Evolutionary conservation across 805 yeast genomes (phyloP).

Genomic region (Priceomyces fermenticarens): DNA sequence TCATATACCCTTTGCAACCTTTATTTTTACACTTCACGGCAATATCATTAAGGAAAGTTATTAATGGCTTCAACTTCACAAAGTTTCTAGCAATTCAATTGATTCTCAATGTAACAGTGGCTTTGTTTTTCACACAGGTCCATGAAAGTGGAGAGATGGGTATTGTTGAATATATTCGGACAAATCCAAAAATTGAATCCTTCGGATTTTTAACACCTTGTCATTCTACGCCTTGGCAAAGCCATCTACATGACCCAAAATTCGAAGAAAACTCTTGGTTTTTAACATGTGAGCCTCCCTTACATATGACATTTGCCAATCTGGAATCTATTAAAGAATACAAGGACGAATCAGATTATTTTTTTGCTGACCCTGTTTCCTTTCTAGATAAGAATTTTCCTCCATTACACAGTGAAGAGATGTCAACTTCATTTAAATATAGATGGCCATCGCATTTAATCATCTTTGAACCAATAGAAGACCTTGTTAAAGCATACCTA

Average conservation of each 20-base stretch:
- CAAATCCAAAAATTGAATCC: conserved; percentile 37
- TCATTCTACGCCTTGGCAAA: conserved; percentile 95
- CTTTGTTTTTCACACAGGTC: conserved; percentile 53
- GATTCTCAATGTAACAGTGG: conserved; percentile 38
- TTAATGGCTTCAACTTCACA: not conserved
- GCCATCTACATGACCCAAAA: conserved; percentile 64
- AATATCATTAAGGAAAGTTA: conserved; percentile 23
- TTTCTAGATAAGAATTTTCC: conserved; percentile 61
- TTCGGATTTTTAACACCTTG: conserved; percentile 92
- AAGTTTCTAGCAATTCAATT: conserved; percentile 14
- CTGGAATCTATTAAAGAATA: conserved; percentile 40
- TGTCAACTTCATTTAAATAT: conserved; percentile 3
- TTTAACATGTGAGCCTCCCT: conserved; percentile 90
- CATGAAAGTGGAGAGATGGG: conserved; percentile 87
- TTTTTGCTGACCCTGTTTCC: conserved; percentile 63
- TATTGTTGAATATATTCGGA: conserved; percentile 53
- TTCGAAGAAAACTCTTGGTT: conserved; percentile 55
- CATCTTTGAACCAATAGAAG: conserved; percentile 64
- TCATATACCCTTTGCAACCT: conserved; percentile 84
- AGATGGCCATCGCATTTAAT: conserved; percentile 74
- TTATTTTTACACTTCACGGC: conserved; percentile 55
- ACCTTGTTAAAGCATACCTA: conserved; percentile 39
- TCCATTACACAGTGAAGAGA: conserved; percentile 6
- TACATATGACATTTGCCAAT: conserved; percentile 29
- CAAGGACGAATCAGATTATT: conserved; percentile 82